Evolutionary conservation across 306 rosid species (phyloP), one percentile per base, ranked within the genome.

Genomic region (Begonia peltatifolia): DNA sequence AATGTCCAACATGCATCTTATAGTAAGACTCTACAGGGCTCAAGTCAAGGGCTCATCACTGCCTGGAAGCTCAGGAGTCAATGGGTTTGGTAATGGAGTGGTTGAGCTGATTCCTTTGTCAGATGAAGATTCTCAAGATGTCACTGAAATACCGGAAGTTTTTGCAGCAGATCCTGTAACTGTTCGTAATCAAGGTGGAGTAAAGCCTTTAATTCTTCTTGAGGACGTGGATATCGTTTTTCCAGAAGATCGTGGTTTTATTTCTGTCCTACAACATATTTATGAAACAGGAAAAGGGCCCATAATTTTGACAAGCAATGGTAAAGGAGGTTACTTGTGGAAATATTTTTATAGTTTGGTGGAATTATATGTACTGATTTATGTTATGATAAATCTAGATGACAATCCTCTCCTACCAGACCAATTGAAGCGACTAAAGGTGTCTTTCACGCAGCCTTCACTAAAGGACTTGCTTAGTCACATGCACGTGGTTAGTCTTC

Each of bases 191-290:
- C 53, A 58, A 46, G 17, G 55, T 49, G 69, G 68, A 61, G 67
- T 54, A 42, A 84, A 74, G 67, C 72, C 76, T 61, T 74, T 83
- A 63, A 73, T 85, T 76, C 82, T 86, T 9, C 68, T 90, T 61
- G 95, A 90, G 72, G 99, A 90, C 62, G 87, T 84, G 58, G 95
- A 86, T 71, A 65, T 85, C 55, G 71, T 76, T 65, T 83, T 85
- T 68, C 81, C 71, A 43, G 84, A 86, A 73, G 94, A 90, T 60
- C 92, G 85, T 41, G 90, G 99, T 60, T 83, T 79, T 68, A 62
- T 85, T 49, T 60, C 92, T 70, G 82, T 95, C 71, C 63, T 90
- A 66, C 79, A 73, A 64, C 86, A 80, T 52, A 74, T 90, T 65
- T 82, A 90, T 46, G 70, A 69, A 60, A 83, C 87, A 36, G 85